These are phyloP conservation scores for Agaricus sinodeliciosus DNA, from an alignment of 768 basidiomycete genomes.

Conservation along the genomic window DNA sequence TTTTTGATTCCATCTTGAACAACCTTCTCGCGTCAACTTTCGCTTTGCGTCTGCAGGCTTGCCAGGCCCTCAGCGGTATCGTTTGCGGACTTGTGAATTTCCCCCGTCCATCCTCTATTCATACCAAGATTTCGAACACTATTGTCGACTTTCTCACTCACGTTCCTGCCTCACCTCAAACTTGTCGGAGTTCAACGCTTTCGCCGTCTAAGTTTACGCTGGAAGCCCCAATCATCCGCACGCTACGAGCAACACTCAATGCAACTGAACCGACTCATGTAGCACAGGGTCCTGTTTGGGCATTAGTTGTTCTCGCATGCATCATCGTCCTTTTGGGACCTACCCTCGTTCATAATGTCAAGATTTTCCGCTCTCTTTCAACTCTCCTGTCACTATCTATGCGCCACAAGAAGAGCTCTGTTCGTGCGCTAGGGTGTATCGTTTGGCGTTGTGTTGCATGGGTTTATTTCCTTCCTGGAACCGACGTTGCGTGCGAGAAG, in stretches of 20 bases:
- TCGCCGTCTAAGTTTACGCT: conserved; percentile 24
- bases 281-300: conserved; percentile 79
- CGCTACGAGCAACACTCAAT: conserved; percentile 56
- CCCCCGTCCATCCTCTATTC: conserved; percentile 35
- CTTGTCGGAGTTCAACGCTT: conserved; percentile 10
- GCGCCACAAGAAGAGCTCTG: conserved; percentile 55
- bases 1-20: conserved; percentile 54
- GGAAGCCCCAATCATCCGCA: conserved; percentile 55
- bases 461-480: conserved; percentile 52
- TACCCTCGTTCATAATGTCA: conserved; percentile 36
- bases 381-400: conserved; percentile 48
- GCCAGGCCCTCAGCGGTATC: conserved; percentile 68
- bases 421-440: conserved; percentile 54
- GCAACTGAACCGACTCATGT: conserved; percentile 49
- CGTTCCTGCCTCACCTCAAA: conserved; percentile 25
- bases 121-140: conserved; percentile 45
- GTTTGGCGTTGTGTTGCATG: conserved; percentile 64
- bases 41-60: conserved; percentile 63
- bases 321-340: conserved; percentile 64
- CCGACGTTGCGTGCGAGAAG: conserved; percentile 1
- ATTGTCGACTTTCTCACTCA: conserved; percentile 42
- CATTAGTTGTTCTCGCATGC: conserved; percentile 56
- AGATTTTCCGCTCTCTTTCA: conserved; percentile 38
- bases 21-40: conserved; percentile 61
- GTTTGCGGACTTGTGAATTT: conserved; percentile 46